Evolutionary conservation across 2,329 filamentous ascomycete genomes (phyloP), one percentile per base, ranked within the genome.

Genomic region (Nothopassalora personata): DNA sequence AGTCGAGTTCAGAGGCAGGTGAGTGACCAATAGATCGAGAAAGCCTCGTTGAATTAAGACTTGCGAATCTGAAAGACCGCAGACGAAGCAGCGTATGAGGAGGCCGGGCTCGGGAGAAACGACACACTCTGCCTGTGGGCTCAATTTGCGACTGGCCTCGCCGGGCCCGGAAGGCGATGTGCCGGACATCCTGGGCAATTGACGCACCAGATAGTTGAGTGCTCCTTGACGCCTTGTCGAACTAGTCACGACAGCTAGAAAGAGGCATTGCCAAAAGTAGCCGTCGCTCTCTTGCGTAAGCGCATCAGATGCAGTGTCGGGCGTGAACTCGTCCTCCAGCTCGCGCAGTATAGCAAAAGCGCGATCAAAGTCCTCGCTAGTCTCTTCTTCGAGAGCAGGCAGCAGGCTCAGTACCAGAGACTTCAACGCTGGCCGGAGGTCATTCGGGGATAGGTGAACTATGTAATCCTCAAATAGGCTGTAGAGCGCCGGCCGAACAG

Each of bases 261-360:
- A 97, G 71, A 99, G 88, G 72, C 91, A 97, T 76, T 99, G 94
- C 94, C 94, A 99, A 73, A 97, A 99, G 73, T 94, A 97, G 64
- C 90, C 89, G 30, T 74, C 71, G 5, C 64, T 61, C 49, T 81
- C 51, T 78, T 83, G 73, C 75, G 83, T 64, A 79, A 80, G 96
- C 63, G 89, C 88, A 13, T 72, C 69, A 11, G 64, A 61, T 51
- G 81, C 49, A 78, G 83, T 71, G 75, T 83, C 64, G 0, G 53
- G 53, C 77, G 58, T 86, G 67, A 91, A 83, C 51, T 84, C 82
- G 59, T 81, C 75, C 69, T 92, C 91, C 72, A 97, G 86, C 58
- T 83, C 86, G 67, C 94, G 88, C 50, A 97, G 73, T 9, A 96
- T 84, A 59, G 83, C 84, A 57, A 96, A 73, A 1, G 92, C 95